Base-by-base conservation (phyloP, 116 monocot genomes). In the Zostera marina region DNA sequence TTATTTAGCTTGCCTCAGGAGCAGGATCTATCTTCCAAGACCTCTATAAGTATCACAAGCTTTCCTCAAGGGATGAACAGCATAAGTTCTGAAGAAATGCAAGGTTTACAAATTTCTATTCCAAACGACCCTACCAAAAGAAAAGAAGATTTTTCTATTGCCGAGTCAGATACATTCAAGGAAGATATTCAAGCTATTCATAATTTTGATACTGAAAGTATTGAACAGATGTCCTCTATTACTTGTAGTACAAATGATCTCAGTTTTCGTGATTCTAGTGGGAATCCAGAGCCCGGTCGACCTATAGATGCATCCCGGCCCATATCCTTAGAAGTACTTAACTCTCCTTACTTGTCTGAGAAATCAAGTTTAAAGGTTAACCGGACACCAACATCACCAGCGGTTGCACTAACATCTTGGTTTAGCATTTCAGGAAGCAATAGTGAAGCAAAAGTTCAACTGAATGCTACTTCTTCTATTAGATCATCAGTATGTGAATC, bases 311-410 rank as follows among this genome's bases (percentile, higher is more conserved):
- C 70, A 12, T 58, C 64, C 26, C 70, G 26, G 47, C 74, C 81
- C 49, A 61, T 62, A 54, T 66, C 88, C 47, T 22, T 69, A 44
- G 58, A 67, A 66, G 47, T 66, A 8, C 76, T 68, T 47, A 63
- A 63, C 71, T 98, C 90, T 81, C 90, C 98, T 65, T 47, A 63
- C 60, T 65, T 71, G 1, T 86, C 81, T 58, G 98, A 90, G 64
- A 96, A 74, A 72, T 80, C 94, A 41, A 73, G 58, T 70, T 67
- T 68, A 8, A 85, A 77, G 65, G 2, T 59, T 46, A 45, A 54
- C 9, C 42, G 67, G 6, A 85, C 82, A 42, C 92, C 60, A 71
- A 55, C 85, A 16, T 88, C 85, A 26, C 85, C 96, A 56, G 76
- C 78, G 41, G 11, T 74, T 63, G 80, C 82, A 39, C 69, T 86